Base-by-base conservation (phyloP, 2,329 filamentous ascomycete genomes). In the Didymosphaeria variabile region DNA sequence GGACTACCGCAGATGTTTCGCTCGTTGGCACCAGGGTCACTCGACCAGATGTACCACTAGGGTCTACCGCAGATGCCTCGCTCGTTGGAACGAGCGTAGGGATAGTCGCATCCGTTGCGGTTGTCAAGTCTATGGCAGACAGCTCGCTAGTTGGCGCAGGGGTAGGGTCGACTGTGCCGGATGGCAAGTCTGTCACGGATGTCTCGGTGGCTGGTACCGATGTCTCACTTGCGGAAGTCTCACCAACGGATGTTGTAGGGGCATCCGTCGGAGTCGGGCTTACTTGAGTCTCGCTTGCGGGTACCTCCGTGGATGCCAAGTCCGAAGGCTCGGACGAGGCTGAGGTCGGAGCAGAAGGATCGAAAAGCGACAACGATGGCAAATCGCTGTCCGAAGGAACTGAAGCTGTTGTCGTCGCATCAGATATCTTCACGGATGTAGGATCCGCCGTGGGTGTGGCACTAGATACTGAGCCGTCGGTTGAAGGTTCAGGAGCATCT, bases 231-330 rank as follows among this genome's bases (percentile, higher is more conserved):
- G 44, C 46, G 13, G 53, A 42, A 26, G 52, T 40, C 13, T 38
- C 29, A 23, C 55, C 9, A 50, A 44, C 38, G 15, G 53, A 42
- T 26, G 57, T 44, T 5, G 49, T 54, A 10, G 56, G 49, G 23
- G 26, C 34, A 44, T 53, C 57, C 17, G 57, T 55, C 15, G 58
- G 52, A 23, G 61, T 59, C 47, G 55, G 51, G 32, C 31, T 57
- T 51, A 54, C 50, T 32, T 42, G 55, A 38, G 52, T 63, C 49
- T 65, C 63, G 58, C 58, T 65, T 57, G 58, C 50, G 40, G 52
- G 55, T 31, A 63, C 49, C 19, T 55, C 44, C 46, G 44, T 60
- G 34, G 52, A 47, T 26, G 58, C 50, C 61, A 57, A 58, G 55
- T 46, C 54, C 53, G 61, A 58, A 34, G 55, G 26, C 50, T 19